Percentiles rank a stretch among this genome's conserved stretches.
phyloP scores from a whole-genome alignment of 192 early-diverging fungal species.

The Podila clonocystis region DNA sequence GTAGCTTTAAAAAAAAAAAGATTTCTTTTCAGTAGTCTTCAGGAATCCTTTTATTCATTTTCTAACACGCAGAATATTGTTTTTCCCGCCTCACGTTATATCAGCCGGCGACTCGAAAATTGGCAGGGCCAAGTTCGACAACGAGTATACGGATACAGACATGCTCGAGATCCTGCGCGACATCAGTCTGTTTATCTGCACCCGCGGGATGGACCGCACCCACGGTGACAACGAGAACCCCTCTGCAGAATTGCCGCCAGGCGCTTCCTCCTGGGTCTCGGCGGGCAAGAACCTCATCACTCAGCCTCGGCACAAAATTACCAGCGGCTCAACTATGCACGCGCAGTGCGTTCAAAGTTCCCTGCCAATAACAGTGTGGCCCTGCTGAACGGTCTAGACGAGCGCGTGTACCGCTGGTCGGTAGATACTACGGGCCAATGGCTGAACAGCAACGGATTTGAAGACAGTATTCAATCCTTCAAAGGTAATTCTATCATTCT shows the following conservation, averaged over 20 bases:
- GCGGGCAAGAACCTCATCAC: constrained; percentile 51
- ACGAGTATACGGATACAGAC: constrained; percentile 44
- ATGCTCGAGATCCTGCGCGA: constrained; percentile 50
- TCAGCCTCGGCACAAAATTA: constrained; percentile 38
- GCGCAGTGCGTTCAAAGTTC: constrained; percentile 25
- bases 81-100: neutral
- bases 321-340: constrained; percentile 31
- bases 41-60: neutral
- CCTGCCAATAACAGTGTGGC: constrained; percentile 8
- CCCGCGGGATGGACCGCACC: constrained; percentile 35
- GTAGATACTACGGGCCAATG: constrained; percentile 41
- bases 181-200: constrained; percentile 48
- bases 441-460: constrained; percentile 30
- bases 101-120: neutral
- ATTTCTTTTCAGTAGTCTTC: neutral
- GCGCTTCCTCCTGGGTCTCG: constrained; percentile 46
- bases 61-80: neutral
- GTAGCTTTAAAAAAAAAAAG: neutral
- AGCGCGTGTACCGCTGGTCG: constrained; percentile 31
- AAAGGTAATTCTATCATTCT: constrained; percentile 29
- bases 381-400: constrained; percentile 20
- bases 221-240: constrained; percentile 42
- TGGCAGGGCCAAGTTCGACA: constrained; percentile 22
- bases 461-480: constrained; percentile 29
- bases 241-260: constrained; percentile 34